Conservation (phyloP, 2,329 filamentous ascomycete species). For the Pestalotiopsis sp. region DNA sequence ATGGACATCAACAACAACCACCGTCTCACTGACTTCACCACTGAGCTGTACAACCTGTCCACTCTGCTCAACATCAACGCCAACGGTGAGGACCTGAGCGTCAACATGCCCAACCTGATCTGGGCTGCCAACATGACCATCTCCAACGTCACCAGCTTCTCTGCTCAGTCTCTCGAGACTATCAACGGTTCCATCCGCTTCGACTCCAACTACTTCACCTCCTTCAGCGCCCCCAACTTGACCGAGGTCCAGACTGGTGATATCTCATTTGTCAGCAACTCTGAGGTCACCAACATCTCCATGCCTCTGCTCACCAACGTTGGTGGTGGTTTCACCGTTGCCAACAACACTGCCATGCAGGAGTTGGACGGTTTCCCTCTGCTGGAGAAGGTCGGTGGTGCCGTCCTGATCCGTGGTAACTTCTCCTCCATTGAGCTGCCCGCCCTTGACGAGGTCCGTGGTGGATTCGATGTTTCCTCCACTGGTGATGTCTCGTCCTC, state of each 20-base stretch:
- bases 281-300: constrained; percentile 70
- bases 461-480: constrained; percentile 71
- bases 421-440: constrained; percentile 76
- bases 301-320: constrained; percentile 70
- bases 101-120: constrained; percentile 78
- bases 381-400: constrained; percentile 74
- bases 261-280: constrained; percentile 67
- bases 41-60: constrained; percentile 77
- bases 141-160: constrained; percentile 76
- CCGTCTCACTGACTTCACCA: constrained; percentile 74
- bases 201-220: constrained; percentile 73
- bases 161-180: constrained; percentile 69
- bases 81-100: constrained; percentile 74
- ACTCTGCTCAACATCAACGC: constrained; percentile 72
- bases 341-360: constrained; percentile 79
- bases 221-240: constrained; percentile 69
- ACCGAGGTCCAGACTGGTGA: constrained; percentile 64
- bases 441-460: constrained; percentile 66
- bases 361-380: constrained; percentile 68
- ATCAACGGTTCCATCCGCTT: constrained; percentile 84
- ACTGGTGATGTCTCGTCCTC: constrained; percentile 61
- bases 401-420: constrained; percentile 82
- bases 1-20: constrained; percentile 92
- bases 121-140: constrained; percentile 81
- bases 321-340: constrained; percentile 79